Conservation (phyloP, 2,329 filamentous ascomycete species). For the Exophiala oligosperma region DNA sequence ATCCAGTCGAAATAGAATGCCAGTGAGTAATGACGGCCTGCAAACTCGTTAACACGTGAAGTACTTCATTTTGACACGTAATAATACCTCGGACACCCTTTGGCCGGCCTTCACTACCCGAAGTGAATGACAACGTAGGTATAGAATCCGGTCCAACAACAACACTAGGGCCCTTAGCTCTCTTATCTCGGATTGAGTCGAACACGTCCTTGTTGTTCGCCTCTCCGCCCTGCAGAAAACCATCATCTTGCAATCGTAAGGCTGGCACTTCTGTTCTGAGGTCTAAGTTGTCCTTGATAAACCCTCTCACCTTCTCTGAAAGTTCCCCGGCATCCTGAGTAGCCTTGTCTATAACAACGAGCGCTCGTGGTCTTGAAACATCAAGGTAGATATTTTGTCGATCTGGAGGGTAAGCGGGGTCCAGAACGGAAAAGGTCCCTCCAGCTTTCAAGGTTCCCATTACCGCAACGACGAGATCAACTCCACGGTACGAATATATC, state of each 20-base stretch:
- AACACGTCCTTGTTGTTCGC: conserved; percentile 69
- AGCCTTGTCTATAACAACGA: conserved; percentile 73
- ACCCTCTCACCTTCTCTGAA: conserved; percentile 61
- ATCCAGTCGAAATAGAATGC: conserved; percentile 93
- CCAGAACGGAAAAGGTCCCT: conserved; percentile 63
- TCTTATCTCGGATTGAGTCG: conserved; percentile 51
- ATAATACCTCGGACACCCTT: conserved; percentile 71
- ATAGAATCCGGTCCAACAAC: conserved; percentile 83
- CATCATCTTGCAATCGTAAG: conserved; percentile 70
- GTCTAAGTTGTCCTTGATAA: conserved; percentile 70
- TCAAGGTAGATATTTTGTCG: conserved; percentile 82
- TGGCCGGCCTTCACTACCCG: conserved; percentile 72
- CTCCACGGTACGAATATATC: conserved; percentile 82
- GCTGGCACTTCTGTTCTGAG: conserved; percentile 74
- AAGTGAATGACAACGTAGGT: conserved; percentile 73
- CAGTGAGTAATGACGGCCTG: conserved; percentile 76
- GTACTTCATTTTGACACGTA: too few relatives aligned
- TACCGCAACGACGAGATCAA: conserved; percentile 73
- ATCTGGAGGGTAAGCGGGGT: conserved; percentile 79
- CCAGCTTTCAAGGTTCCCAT: conserved; percentile 71
- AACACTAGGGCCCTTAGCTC: conserved; percentile 64
- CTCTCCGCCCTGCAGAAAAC: conserved; percentile 68
- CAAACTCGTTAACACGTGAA: too few relatives aligned
- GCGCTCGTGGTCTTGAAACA: conserved; percentile 69
- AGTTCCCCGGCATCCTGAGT: conserved; percentile 66